A percentile compares a stretch with the other conserved stretches of the same genome.
phyloP scores from a whole-genome alignment of 2,329 filamentous ascomycete genomes.

The Lachnellula willkommii region DNA sequence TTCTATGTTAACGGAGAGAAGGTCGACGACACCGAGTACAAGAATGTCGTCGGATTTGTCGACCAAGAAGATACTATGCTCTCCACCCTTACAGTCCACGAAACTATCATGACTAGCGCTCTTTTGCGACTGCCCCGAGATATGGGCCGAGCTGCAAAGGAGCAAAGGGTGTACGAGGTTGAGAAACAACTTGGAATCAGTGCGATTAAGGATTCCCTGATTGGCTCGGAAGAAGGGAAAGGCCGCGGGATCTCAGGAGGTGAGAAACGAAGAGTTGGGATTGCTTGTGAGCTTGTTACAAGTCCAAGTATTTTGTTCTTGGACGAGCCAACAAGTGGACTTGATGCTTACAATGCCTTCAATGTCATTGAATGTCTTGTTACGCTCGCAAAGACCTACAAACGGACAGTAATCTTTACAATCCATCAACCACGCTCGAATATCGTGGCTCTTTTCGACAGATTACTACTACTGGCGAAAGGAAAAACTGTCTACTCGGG shows the following conservation, averaged over 20 bases:
- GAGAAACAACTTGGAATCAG: conserved; percentile 94
- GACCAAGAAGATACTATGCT: conserved; percentile 98
- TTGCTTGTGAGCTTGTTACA: conserved; percentile 95
- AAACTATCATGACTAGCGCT: conserved; percentile 93
- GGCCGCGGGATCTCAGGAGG: conserved; percentile 95
- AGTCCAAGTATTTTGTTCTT: conserved; percentile 96
- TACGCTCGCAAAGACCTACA: conserved; percentile 90
- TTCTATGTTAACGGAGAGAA: conserved; percentile 94
- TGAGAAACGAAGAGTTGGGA: conserved; percentile 92
- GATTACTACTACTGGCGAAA: conserved; percentile 83
- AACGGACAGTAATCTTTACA: conserved; percentile 94
- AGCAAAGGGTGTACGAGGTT: conserved; percentile 85
- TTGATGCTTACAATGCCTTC: conserved; percentile 96
- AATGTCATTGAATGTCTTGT: conserved; percentile 97
- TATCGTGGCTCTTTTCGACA: conserved; percentile 94
- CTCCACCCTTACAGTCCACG: conserved; percentile 91
- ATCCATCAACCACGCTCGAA: conserved; percentile 98
- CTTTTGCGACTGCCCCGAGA: conserved; percentile 84
- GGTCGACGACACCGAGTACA: conserved; percentile 77
- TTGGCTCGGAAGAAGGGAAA: conserved; percentile 91
- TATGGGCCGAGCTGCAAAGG: conserved; percentile 83
- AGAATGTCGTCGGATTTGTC: conserved; percentile 90
- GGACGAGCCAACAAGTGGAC: conserved; percentile 91
- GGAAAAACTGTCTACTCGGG: conserved; percentile 92
- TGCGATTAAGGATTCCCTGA: conserved; percentile 89